Evolutionary conservation across 202 grass and related monocot genomes (phyloP).

Genomic region (Saccharum hybrid): DNA sequence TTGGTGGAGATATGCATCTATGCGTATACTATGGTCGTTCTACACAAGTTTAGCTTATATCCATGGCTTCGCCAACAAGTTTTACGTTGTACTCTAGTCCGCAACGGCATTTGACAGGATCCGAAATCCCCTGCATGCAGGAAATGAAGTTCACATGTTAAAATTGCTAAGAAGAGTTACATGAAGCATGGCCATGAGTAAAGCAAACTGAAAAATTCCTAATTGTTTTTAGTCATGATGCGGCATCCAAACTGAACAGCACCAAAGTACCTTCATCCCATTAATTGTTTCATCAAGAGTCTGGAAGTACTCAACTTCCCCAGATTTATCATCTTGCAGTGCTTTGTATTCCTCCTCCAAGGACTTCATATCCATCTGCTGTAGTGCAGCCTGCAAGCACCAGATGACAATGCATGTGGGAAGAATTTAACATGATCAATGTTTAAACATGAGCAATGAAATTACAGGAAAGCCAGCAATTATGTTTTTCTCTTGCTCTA

Average conservation of each 20-base stretch:
- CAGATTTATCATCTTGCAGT: constrained; percentile 66
- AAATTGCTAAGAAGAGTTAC: constrained; percentile 8
- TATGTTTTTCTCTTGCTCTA: constrained; percentile 62
- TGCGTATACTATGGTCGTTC: neutral
- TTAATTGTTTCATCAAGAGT: constrained; percentile 64
- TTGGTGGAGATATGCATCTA: neutral
- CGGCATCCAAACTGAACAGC: constrained; percentile 29
- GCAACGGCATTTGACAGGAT: constrained; percentile 61
- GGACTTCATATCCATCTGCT: constrained; percentile 64
- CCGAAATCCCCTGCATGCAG: constrained; percentile 60
- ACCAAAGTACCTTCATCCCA: constrained; percentile 69
- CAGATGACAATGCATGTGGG: constrained; percentile 13
- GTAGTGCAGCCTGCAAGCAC: constrained; percentile 56
- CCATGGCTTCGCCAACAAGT: constrained; percentile 43
- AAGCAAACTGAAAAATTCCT: constrained; percentile 10
- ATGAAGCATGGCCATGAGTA: neutral
- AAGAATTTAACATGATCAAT: constrained; percentile 21
- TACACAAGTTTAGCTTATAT: constrained; percentile 39
- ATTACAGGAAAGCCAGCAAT: constrained; percentile 65
- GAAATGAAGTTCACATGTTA: constrained; percentile 15
- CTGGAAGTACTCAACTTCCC: constrained; percentile 70
- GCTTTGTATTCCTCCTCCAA: constrained; percentile 68
- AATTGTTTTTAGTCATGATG: constrained; percentile 18
- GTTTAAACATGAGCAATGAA: constrained; percentile 6
- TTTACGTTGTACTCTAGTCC: constrained; percentile 67